Base-by-base conservation (phyloP, 495 filamentous ascomycete species). In the Paragyromitra xinjiangensis region DNA sequence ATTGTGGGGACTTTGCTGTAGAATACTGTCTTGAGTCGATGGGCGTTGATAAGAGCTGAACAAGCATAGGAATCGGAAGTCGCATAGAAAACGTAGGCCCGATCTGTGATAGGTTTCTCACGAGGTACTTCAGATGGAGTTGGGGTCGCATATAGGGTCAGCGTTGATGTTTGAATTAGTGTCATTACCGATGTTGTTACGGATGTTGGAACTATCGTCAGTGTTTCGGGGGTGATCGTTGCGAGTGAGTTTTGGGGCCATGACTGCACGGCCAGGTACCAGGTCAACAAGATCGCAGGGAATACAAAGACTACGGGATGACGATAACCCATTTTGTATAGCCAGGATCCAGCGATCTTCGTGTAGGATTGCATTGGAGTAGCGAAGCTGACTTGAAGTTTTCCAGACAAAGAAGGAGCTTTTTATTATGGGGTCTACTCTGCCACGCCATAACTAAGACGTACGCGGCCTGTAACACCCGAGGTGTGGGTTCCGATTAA, bases 21-120 rank as follows among this genome's bases (percentile, higher is more conserved):
- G 26, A 84, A 64, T 29, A 73, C 9, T 51, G 83, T 75, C 7
- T 67, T 69, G n/a, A 84, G 74, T 7, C 83, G 74, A 63, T 83
- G 76, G 64, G 83, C 78, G 72, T 84, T 84, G 69, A 84, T 73
- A 58, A 84, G 80, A 0, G 80, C 83, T 12, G 83, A 84, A 78
- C 83, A 84, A 56, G 83, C 83, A 45, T 84, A 84, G 48, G 42
- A 39, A 26, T 78, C 42, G 37, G 51, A 42, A 9, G 83, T 84
- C 16, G 83, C 83, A 71, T 84, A 84, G 75, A 84, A 84, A 29
- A 84, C 82, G 68, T 84, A 84, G 39, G 80, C 81, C 50, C 59
- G 63, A 19, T 79, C 59, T 9, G 59, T 40, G 67, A 55, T 59
- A 12, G 42, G 29, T 6, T 62, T 69, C 9, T 22, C 29, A 29